Conservation (phyloP, 352 stramenopile species). For the Phytophthora pisi region DNA sequence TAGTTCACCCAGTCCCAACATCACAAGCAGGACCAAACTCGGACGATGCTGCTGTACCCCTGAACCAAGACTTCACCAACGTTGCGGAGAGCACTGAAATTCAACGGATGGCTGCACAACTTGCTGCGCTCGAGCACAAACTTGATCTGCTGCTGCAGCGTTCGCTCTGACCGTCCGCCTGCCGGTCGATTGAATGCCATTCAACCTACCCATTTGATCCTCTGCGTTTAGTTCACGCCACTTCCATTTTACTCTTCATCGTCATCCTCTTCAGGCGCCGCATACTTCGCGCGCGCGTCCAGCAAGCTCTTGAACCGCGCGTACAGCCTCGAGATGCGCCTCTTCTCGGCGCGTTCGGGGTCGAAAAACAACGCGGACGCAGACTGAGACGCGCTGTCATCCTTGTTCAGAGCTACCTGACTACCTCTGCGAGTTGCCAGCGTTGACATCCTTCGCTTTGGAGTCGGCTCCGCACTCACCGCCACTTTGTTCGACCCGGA, state of each 20-base stretch:
- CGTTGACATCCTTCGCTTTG: constrained; percentile 14
- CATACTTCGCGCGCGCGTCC: constrained; percentile 54
- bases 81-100: constrained; percentile 5
- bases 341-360: constrained; percentile 57
- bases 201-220: background rate
- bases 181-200: background rate
- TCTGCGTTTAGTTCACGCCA: background rate
- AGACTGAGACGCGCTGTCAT: constrained; percentile 2
- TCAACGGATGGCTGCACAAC: constrained; percentile 18
- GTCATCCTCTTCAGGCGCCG: constrained; percentile 18
- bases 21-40: constrained; percentile 4
- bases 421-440: background rate
- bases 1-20: constrained; percentile 4
- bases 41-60: background rate
- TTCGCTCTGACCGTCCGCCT: background rate
- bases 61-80: background rate
- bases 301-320: constrained; percentile 62
- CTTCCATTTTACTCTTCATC: constrained; percentile 5
- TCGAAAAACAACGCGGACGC: constrained; percentile 43
- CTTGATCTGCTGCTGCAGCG: constrained; percentile 30
- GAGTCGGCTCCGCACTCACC: background rate
- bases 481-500: background rate
- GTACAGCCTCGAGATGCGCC: constrained; percentile 66
- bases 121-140: constrained; percentile 25
- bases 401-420: constrained; percentile 1